These are phyloP conservation scores for Truncatella angustata DNA, from an alignment of 2,329 filamentous ascomycete genomes.

Conservation along the genomic window DNA sequence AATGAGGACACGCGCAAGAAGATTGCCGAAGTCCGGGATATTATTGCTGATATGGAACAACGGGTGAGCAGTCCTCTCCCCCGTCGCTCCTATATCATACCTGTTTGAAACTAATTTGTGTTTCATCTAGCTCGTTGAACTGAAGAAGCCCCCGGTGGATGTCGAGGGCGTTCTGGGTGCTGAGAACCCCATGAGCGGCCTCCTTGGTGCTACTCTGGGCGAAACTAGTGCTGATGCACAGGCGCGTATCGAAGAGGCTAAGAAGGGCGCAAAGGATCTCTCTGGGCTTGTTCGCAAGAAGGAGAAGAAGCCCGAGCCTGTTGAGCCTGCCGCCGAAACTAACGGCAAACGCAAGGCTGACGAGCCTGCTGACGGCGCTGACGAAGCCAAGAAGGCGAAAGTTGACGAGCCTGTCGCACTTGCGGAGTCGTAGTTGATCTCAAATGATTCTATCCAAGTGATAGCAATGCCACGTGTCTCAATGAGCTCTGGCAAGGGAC, in stretches of 20 bases:
- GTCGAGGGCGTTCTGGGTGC: constrained; percentile 53
- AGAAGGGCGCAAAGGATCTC: constrained; percentile 71
- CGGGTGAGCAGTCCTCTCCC: constrained; percentile 49
- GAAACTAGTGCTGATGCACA: constrained; percentile 60
- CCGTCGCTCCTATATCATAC: constrained; percentile 18
- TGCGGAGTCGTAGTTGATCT: too few relatives aligned
- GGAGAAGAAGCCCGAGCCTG: constrained; percentile 27
- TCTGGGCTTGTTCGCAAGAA: constrained; percentile 72
- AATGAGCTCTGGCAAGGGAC: too few relatives aligned
- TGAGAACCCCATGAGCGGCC: constrained; percentile 51
- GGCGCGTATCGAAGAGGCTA: constrained; percentile 68
- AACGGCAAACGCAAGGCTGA: constrained; percentile 45
- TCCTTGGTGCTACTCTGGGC: constrained; percentile 63
- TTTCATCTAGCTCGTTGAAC: constrained; percentile 60
- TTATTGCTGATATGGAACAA: constrained; percentile 76
- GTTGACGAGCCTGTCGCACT: constrained; percentile 23
- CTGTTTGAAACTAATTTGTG: constrained; percentile 18
- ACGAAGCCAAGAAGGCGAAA: constrained; percentile 35
- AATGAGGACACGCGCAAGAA: constrained; percentile 60
- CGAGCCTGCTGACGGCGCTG: constrained; percentile 27
- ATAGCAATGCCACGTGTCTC: too few relatives aligned
- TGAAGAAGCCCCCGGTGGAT: constrained; percentile 62
- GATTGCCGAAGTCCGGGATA: constrained; percentile 73
- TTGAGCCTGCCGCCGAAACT: constrained; percentile 20
- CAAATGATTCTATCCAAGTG: not conserved